Conservation (phyloP, 2,329 filamentous ascomycete species). For the Ascochyta viciae-villosae region DNA sequence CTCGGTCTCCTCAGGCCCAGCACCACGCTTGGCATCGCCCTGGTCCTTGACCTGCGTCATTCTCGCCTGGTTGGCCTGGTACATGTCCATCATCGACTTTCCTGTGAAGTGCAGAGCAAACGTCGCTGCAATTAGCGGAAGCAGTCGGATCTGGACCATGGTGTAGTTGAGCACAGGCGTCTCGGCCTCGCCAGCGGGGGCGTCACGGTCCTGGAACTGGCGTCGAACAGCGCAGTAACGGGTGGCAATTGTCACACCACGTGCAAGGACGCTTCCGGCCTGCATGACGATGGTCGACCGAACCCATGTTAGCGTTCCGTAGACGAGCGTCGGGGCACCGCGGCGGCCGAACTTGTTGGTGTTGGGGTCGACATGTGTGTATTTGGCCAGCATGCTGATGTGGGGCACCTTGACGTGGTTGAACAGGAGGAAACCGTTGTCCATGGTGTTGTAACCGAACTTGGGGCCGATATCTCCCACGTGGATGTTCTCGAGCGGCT, state of each 20-base stretch:
- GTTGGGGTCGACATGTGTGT: conserved; percentile 71
- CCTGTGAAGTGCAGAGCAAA: conserved; percentile 84
- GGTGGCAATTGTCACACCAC: conserved; percentile 79
- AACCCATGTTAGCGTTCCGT: conserved; percentile 79
- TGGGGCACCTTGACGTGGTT: conserved; percentile 80
- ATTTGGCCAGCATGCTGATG: conserved; percentile 74
- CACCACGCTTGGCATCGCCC: conserved; percentile 54
- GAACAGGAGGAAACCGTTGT: conserved; percentile 80
- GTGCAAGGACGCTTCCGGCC: conserved; percentile 73
- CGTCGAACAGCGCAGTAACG: conserved; percentile 75
- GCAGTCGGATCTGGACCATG: conserved; percentile 77
- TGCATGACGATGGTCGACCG: conserved; percentile 77
- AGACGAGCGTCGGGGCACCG: conserved; percentile 71
- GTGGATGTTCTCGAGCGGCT: conserved; percentile 62
- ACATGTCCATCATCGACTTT: conserved; percentile 76
- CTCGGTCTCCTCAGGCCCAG: conserved; percentile 72
- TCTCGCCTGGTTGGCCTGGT: conserved; percentile 73
- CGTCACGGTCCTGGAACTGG: conserved; percentile 80
- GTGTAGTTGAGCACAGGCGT: conserved; percentile 82
- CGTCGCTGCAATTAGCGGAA: conserved; percentile 75
- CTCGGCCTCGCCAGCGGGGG: conserved; percentile 66
- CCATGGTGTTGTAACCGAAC: conserved; percentile 81
- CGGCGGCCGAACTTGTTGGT: conserved; percentile 73
- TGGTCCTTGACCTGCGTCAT: conserved; percentile 57
- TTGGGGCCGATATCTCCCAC: conserved; percentile 84